Base-by-base conservation (phyloP, 2,329 filamentous ascomycete genomes). In the Colletotrichum sojae region DNA sequence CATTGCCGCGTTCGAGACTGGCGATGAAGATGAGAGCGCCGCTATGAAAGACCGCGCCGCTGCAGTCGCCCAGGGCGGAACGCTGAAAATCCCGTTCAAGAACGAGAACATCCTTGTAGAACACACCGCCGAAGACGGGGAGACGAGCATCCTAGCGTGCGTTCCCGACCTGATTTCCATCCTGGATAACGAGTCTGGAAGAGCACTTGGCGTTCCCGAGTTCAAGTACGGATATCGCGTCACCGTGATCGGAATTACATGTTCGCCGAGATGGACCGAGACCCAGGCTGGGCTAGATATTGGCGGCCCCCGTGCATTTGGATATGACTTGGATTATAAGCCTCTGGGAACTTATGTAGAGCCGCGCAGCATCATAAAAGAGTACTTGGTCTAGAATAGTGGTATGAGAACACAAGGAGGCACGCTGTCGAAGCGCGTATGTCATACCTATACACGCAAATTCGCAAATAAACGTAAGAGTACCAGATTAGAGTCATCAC, bases 81-180 rank as follows among this genome's bases (percentile, higher is more conserved):
- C 69, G 31, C 31, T 76, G 51, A 73, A 73, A 51, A 74, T 77
- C 18, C 74, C 75, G 4, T 77, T 77, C 61, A 73, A 75, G 70
- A 77, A 77, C 67, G 75, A 77, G 64, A 76, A 92, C 73, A 90
- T 93, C 52, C 87, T 86, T n/a, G 72, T 75, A 1, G 75, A 79
- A n/a, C 83, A 85, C 63, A 75, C 71, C 5, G 79, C 81, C 51
- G 78, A 82, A 31, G 77, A 83, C 39, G 63, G 57, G 2, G 53
- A 15, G 13, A 63, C 63, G 4, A 18, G 15, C 1, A 77, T 88
- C 0, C 74, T 90, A 1, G 85, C 85, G 1, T 82, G 86, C 2
- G 88, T 88, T 2, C 88, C 88, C 0, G 88, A 90, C 65, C 76
- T 90, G 6, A 85, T 90, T 61, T 81, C 83, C 0, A 80, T 89